phyloP scores from a whole-genome alignment of 805 yeast genomes.

The Starmerella asiatica region DNA sequence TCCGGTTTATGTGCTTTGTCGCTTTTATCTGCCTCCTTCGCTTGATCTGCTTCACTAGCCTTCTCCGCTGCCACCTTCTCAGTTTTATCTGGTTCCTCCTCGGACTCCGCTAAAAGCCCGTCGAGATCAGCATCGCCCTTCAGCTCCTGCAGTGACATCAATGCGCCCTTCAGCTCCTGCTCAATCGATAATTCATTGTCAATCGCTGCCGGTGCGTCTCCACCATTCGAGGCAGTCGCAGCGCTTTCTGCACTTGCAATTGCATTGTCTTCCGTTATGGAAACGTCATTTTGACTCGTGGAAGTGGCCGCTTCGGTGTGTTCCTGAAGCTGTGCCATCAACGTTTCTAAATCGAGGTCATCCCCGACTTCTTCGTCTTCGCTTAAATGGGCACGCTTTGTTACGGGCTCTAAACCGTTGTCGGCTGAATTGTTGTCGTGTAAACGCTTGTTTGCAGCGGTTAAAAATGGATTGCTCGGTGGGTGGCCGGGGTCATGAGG shows the following conservation, averaged over 20 bases:
- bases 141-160: slow-evolving; percentile 18
- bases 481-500: not conserved
- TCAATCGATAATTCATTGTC: slow-evolving; percentile 17
- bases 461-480: not conserved
- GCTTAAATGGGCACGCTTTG: not conserved
- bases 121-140: slow-evolving; percentile 2
- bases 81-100: slow-evolving; percentile 2
- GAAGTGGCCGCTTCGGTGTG: slow-evolving; percentile 11
- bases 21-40: not conserved
- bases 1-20: not conserved
- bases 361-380: slow-evolving; percentile 3
- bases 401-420: not conserved
- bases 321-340: slow-evolving; percentile 21
- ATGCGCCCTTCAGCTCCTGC: slow-evolving; percentile 22
- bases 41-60: not conserved
- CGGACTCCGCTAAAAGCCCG: slow-evolving; percentile 5
- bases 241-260: not conserved
- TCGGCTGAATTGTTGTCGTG: too few relatives aligned
- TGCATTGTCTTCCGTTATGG: not conserved
- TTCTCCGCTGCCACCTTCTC: not conserved
- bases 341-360: slow-evolving; percentile 21
- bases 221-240: not conserved
- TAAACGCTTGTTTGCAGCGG: too few relatives aligned
- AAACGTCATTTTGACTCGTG: not conserved
- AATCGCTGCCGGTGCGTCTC: not conserved